Base-by-base conservation (phyloP, 1,284 basidiomycete species). In the Bjerkandera adusta region DNA sequence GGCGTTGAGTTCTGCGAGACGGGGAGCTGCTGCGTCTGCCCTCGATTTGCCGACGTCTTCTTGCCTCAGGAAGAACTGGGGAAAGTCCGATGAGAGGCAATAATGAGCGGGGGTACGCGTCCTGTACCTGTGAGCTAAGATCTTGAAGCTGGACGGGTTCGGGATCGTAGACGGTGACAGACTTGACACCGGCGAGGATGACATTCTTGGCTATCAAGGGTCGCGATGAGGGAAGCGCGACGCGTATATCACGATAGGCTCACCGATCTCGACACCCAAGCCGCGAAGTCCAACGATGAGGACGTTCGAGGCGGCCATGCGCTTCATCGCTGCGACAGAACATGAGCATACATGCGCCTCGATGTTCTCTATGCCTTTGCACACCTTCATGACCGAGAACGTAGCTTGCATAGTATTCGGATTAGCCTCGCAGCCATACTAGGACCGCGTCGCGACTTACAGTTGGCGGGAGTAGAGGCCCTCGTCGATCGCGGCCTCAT, bases 241-340 rank as follows among this genome's bases (percentile, higher is more conserved):
- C 43, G 24, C 32, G 16, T 40, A 15, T 29, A 5, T 18, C 11
- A 45, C 21, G 15, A 43, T n/a, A 37, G 37, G 55, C 75, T 59
- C 59, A 90, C 93, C 93, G 62, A 99, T 97, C 71, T 99, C 97
- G 48, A 92, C 92, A 50, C 97, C 97, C 50, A 99, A 73, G 53
- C 97, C 97, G 56, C 89, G 88, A 66, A 96, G 71, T 25, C 97
- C 97, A 36, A 97, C 87, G 57, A 99, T 85, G 52, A 99, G 83
- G 38, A 99, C 90, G 65, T 97, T 97, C 47, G 95, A 98, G 22
- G 81, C 77, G 6, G 97, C 96, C 97, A 99, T 99, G 64, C 88
- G 89, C 78, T 97, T 97, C 97, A 99, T 99, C 36, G 96, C 96
- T 94, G 62, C 21, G 20, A 22, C 36, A 13, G 7, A 2, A 4